Percentiles rank a stretch among this genome's conserved stretches.
Conservation (phyloP, 352 stramenopile genomes). For the Globisporangium orthogonon region DNA sequence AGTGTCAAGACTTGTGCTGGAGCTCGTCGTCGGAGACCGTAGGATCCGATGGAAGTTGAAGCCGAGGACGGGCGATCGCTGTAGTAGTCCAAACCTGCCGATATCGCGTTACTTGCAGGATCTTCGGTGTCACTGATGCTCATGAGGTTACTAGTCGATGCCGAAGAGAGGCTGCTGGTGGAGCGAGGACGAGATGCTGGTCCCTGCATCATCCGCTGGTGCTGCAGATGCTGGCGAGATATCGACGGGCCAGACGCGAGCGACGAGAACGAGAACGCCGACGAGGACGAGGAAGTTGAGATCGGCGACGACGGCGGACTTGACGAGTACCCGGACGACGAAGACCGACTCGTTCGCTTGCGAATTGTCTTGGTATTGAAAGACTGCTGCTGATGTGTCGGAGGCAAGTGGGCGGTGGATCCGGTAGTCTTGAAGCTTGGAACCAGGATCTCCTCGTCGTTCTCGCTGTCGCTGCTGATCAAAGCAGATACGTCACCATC, state of each 20-base stretch:
- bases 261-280: slow-evolving; percentile 23
- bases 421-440: slow-evolving; percentile 45
- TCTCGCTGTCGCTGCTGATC: slow-evolving; percentile 78
- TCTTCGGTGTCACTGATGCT: slow-evolving; percentile 23
- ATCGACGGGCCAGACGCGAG: not conserved
- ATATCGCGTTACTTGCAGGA: slow-evolving; percentile 1
- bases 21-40: slow-evolving; percentile 20
- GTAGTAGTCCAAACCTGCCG: slow-evolving; percentile 11
- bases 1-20: slow-evolving; percentile 9
- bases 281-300: slow-evolving; percentile 38
- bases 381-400: slow-evolving; percentile 8
- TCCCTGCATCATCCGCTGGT: not conserved
- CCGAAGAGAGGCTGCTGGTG: slow-evolving; percentile 20
- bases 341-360: not conserved
- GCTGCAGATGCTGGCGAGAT: not conserved
- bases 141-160: slow-evolving; percentile 22
- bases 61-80: slow-evolving; percentile 23
- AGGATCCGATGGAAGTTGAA: slow-evolving; percentile 8
- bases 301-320: slow-evolving; percentile 42
- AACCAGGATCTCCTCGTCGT: slow-evolving; percentile 53
- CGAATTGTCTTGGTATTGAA: not conserved
- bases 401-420: not conserved
- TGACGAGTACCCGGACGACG: slow-evolving; percentile 17
- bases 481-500: slow-evolving; percentile 65
- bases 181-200: slow-evolving; percentile 5